Evolutionary conservation across 2,329 filamentous ascomycete species (phyloP).

Genomic region (Exserohilum rostratum): DNA sequence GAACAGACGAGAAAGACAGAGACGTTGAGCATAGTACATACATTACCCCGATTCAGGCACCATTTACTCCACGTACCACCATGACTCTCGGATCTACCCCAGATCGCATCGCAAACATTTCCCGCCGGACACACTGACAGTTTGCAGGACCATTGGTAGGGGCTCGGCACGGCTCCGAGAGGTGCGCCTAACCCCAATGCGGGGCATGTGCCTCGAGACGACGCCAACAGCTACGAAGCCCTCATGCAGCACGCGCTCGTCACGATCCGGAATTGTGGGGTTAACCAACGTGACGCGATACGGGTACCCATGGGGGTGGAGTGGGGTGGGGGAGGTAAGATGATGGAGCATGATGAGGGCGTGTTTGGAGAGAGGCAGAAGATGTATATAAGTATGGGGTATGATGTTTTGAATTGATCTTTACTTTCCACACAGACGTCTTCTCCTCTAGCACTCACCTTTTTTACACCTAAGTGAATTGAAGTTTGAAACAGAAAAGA

Average conservation of each 20-base stretch:
- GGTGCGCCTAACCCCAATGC: background rate
- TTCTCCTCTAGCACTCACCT: too few relatives aligned
- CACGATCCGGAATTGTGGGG: constrained; percentile 17
- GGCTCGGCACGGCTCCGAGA: too few relatives aligned
- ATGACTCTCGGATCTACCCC: background rate
- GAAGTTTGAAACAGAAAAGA: background rate
- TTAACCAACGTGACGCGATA: background rate
- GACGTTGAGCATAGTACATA: too few relatives aligned
- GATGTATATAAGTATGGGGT: background rate
- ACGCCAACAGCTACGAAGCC: constrained; percentile 15
- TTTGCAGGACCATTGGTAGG: background rate
- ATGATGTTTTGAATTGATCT: too few relatives aligned
- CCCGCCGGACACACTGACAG: too few relatives aligned
- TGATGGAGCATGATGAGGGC: background rate
- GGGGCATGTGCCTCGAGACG: constrained; percentile 18
- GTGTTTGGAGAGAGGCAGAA: background rate
- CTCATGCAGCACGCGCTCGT: constrained; percentile 20
- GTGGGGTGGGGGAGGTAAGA: too few relatives aligned
- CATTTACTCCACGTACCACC: background rate
- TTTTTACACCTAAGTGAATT: too few relatives aligned
- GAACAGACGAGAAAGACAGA: too few relatives aligned
- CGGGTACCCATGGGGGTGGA: constrained; percentile 2
- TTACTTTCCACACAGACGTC: too few relatives aligned
- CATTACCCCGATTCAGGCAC: background rate
- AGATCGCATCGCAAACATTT: background rate